Base-by-base conservation (phyloP, 1,284 basidiomycete species). In the Ustilago vetiveriae region DNA sequence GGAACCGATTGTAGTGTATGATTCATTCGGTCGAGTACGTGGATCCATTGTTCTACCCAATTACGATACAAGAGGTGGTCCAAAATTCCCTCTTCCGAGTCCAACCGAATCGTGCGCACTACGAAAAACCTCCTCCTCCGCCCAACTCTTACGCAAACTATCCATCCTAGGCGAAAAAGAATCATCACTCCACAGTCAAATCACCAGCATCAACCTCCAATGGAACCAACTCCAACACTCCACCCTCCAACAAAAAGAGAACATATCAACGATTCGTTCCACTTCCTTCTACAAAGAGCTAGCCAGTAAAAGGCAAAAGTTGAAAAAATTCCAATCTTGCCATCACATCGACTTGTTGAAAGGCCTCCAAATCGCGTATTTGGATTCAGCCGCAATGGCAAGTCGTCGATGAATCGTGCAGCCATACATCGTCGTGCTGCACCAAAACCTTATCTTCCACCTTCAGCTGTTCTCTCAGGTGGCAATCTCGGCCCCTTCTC, bases 1-100 rank as follows among this genome's bases (percentile, higher is more conserved):
- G n/a, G n/a, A n/a, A 5, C 51, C 48, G 0, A 59, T 59, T 10
- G 22, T 59, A 0, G 45, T 69, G 10, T 69, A 64, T 40, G 66
- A 69, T 21, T 19, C 46, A 3, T 69, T 69, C 33, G 66, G 66
- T 1, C 46, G 66, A 4, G 36, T 64, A 1, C 41, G 55, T 0
- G 60, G 58, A 0, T 50, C 29, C n/a, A 26, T 62, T 0, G 10
- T 27, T 1, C 41, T 55, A 3, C 57, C 52, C 10, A 17, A 33
- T 3, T 68, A 68, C 45, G 4, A 43, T 1, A 7, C 17, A 0
- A 46, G 47, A 3, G 66, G 66, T 6, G 66, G 66, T 13, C 59
- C 55, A 1, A 0, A 4, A 1, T 44, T 45, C 9, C 60, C 67
- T 4, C 49, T 70, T 3, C 67, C 60, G 2, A 9, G 39, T 0